Evolutionary conservation across 2,329 filamentous ascomycete genomes (phyloP).

Genomic region (Graphilbum fragrans): DNA sequence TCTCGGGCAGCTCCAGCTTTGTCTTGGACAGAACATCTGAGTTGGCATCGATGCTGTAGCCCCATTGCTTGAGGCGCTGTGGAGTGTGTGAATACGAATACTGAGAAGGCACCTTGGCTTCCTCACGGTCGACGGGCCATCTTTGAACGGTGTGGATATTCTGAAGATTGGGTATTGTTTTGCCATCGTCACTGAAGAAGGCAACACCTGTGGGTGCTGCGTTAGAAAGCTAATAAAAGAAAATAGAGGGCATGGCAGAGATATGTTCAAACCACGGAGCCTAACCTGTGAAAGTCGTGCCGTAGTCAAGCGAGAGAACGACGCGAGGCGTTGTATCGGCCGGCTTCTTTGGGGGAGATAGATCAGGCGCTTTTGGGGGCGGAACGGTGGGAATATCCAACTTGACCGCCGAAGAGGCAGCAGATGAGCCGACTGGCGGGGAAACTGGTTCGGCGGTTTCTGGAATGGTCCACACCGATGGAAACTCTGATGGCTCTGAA

Average conservation of each 20-base stretch:
- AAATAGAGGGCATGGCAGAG: too few relatives aligned
- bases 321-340: constrained; percentile 3
- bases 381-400: too few relatives aligned
- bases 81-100: constrained; percentile 8
- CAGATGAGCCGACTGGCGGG: too few relatives aligned
- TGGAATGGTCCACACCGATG: too few relatives aligned
- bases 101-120: constrained; percentile 10
- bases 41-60: constrained; percentile 8
- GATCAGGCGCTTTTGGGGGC: too few relatives aligned
- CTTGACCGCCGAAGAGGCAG: too few relatives aligned
- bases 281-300: constrained; percentile 10
- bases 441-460: too few relatives aligned
- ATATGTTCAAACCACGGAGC: not conserved
- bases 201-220: too few relatives aligned
- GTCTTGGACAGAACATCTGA: constrained; percentile 8
- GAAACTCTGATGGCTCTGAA: too few relatives aligned
- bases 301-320: constrained; percentile 10
- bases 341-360: too few relatives aligned
- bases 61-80: constrained; percentile 5
- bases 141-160: constrained; percentile 7
- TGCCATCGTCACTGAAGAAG: too few relatives aligned
- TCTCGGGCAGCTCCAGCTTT: constrained; percentile 10
- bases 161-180: constrained; percentile 6
- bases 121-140: constrained; percentile 6
- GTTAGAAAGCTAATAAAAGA: too few relatives aligned